These are phyloP conservation scores for Haematococcus lacustris DNA, from an alignment of 139 green algal genomes.

Conservation along the genomic window DNA sequence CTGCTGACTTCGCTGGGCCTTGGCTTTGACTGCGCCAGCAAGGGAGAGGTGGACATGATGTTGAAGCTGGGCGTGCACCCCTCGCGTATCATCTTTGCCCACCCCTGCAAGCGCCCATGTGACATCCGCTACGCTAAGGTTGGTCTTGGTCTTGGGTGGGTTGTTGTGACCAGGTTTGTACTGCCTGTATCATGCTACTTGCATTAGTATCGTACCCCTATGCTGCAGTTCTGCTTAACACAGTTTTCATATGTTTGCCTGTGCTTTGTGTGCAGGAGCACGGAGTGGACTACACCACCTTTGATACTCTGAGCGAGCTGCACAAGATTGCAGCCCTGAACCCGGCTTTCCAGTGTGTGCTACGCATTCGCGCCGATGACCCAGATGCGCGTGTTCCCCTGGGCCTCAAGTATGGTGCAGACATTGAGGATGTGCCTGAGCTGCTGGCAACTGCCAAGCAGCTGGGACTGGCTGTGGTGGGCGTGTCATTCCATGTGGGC, in stretches of 20 bases:
- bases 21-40: conserved; percentile 92
- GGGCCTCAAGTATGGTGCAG: conserved; percentile 64
- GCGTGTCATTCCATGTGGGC: conserved; percentile 95
- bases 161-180: too few species aligned
- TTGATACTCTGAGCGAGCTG: conserved; percentile 89
- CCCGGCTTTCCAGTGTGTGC: conserved; percentile 62
- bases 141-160: too few species aligned
- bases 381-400: conserved; percentile 60
- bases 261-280: conserved; percentile 9
- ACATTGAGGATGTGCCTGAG: conserved; percentile 47
- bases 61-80: conserved; percentile 67
- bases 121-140: conserved; percentile 63
- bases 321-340: conserved; percentile 75
- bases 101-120: conserved; percentile 85
- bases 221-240: too few species aligned
- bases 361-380: conserved; percentile 87
- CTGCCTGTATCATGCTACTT: too few species aligned
- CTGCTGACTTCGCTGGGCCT: conserved; percentile 77
- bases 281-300: conserved; percentile 78
- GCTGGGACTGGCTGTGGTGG: conserved; percentile 68
- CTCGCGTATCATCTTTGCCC: conserved; percentile 85
- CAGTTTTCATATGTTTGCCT: neutral
- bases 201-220: too few species aligned
- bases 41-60: conserved; percentile 79
- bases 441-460: conserved; percentile 50